A percentile compares a stretch with the other conserved stretches of the same genome.
phyloP scores from a whole-genome alignment of 1,284 basidiomycete species.

The Cutaneotrichosporon dermatis region DNA sequence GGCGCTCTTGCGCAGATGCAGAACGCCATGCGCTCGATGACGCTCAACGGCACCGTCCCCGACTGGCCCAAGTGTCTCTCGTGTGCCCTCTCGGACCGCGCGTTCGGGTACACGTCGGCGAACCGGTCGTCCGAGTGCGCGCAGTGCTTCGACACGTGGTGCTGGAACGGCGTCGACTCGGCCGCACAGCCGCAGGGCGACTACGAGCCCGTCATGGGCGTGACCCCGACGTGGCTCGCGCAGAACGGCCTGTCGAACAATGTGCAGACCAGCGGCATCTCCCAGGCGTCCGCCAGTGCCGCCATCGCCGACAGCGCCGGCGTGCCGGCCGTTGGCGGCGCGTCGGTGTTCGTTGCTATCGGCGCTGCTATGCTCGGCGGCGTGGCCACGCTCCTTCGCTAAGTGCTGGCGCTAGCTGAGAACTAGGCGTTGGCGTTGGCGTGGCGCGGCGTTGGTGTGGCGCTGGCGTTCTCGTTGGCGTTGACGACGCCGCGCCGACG shows the following conservation, averaged over 20 bases:
- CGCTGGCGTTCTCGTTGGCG: too few relatives aligned
- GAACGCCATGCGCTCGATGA: constrained; percentile 38
- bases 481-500: too few relatives aligned
- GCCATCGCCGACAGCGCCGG: too few relatives aligned
- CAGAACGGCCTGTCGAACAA: constrained; percentile 17
- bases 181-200: constrained; percentile 16
- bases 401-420: too few relatives aligned
- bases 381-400: too few relatives aligned
- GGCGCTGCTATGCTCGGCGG: too few relatives aligned
- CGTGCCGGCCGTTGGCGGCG: not conserved
- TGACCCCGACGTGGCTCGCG: constrained; percentile 28
- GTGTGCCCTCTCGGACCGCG: constrained; percentile 50
- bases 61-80: constrained; percentile 49
- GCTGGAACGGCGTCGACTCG: constrained; percentile 43
- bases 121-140: constrained; percentile 41
- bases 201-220: constrained; percentile 24
- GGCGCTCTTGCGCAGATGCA: constrained; percentile 36
- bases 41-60: constrained; percentile 42
- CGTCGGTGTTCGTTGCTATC: not conserved
- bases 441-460: too few relatives aligned
- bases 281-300: not conserved
- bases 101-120: constrained; percentile 32
- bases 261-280: constrained; percentile 6
- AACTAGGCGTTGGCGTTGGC: too few relatives aligned
- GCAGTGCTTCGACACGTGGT: constrained; percentile 46